These are phyloP conservation scores for Phytophthora agathidicida DNA, from an alignment of 352 stramenopile genomes.

Conservation along the genomic window DNA sequence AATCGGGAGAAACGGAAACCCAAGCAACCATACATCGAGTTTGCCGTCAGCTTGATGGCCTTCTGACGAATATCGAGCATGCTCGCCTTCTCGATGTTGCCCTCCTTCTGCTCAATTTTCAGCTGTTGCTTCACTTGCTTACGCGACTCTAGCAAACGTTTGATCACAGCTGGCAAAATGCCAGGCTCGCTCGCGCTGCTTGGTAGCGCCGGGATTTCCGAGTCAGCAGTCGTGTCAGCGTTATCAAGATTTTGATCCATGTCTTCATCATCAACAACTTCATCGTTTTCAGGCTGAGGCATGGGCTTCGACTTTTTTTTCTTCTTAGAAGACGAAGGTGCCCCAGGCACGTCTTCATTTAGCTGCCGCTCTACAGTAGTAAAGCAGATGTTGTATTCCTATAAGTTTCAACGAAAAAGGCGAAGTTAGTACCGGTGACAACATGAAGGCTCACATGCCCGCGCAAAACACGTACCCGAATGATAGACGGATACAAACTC, in stretches of 20 bases:
- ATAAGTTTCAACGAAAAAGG: slow-evolving; percentile 24
- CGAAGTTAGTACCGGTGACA: slow-evolving; percentile 5
- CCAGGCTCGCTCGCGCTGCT: slow-evolving; percentile 83
- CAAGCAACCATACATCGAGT: slow-evolving; percentile 99
- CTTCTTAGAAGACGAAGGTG: slow-evolving; percentile 45
- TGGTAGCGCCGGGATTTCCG: slow-evolving; percentile 85
- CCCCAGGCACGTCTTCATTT: slow-evolving; percentile 51
- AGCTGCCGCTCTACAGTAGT: slow-evolving; percentile 96
- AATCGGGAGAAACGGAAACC: slow-evolving; percentile 99
- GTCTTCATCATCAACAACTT: slow-evolving; percentile 83
- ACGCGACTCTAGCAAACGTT: slow-evolving; percentile 97
- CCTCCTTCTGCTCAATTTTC: slow-evolving; percentile 92
- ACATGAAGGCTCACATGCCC: not conserved
- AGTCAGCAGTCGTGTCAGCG: slow-evolving; percentile 69
- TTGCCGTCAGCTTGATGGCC: slow-evolving; percentile 99
- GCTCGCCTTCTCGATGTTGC: slow-evolving; percentile 82
- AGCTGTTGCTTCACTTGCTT: slow-evolving; percentile 98
- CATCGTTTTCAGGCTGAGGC: slow-evolving; percentile 61
- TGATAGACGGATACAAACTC: slow-evolving; percentile 99
- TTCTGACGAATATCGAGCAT: slow-evolving; percentile 99
- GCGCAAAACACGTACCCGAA: slow-evolving; percentile 65
- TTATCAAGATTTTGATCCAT: slow-evolving; percentile 73
- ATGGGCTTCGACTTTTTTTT: slow-evolving; percentile 64
- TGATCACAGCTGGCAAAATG: slow-evolving; percentile 97
- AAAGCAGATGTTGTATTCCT: slow-evolving; percentile 99